Evolutionary conservation across 768 basidiomycete genomes (phyloP).

Genomic region (Clitopilus hobsonii): DNA sequence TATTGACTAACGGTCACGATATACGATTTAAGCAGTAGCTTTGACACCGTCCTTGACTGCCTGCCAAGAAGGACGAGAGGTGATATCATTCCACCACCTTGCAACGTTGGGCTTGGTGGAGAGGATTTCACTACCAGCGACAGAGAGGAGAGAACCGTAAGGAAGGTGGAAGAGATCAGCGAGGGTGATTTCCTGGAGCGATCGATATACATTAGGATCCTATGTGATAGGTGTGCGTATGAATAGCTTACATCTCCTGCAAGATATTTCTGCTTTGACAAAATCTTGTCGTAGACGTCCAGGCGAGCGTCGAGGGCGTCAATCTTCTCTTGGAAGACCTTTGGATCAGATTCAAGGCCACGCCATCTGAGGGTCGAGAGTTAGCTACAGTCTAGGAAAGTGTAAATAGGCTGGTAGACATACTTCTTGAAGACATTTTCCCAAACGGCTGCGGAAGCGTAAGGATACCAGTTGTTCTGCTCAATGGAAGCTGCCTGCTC

Average conservation of each 20-base stretch:
- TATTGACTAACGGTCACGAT: no score
- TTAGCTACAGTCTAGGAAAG: not conserved
- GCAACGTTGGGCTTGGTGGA: not conserved
- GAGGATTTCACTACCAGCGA: not conserved
- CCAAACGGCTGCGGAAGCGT: conserved; percentile 27
- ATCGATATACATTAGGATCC: not conserved
- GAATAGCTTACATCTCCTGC: conserved; percentile 3
- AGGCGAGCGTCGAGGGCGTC: not conserved
- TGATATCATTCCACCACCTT: not conserved
- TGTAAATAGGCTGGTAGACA: conserved; percentile 11
- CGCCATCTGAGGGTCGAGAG: not conserved
- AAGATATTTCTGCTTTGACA: conserved; percentile 4
- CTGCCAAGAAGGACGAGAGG: not conserved
- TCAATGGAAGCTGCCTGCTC: conserved; percentile 53
- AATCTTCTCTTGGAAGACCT: not conserved
- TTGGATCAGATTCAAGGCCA: no score
- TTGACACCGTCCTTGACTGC: not conserved
- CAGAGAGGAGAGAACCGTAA: not conserved
- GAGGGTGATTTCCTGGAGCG: not conserved
- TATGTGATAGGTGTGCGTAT: not conserved
- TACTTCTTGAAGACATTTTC: conserved; percentile 55
- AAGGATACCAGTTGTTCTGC: conserved; percentile 41
- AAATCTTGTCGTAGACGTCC: conserved; percentile 2
- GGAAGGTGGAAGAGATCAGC: not conserved
- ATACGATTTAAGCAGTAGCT: not conserved